Percentiles rank a stretch among this genome's conserved stretches.
phyloP scores from a whole-genome alignment of 495 filamentous ascomycete genomes.

The Rhizodiscina lignyota region DNA sequence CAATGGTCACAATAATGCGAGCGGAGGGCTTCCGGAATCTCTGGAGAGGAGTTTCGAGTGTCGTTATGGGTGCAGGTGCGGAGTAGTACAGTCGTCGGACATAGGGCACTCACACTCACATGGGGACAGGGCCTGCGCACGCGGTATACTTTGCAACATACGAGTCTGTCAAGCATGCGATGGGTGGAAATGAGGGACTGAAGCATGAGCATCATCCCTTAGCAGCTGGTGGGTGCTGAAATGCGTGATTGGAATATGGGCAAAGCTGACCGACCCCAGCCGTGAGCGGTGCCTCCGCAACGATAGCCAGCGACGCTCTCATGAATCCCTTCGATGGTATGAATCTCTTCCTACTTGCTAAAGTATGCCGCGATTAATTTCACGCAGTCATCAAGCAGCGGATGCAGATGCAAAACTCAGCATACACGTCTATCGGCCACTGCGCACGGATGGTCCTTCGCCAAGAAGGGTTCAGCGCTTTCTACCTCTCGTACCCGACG shows the following conservation, averaged over 20 bases:
- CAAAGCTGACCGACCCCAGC: slow-evolving; percentile 33
- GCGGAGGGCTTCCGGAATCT: slow-evolving; percentile 79
- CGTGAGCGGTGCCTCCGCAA: slow-evolving; percentile 80
- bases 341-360: slow-evolving; percentile 6
- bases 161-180: slow-evolving; percentile 86
- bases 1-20: slow-evolving; percentile 75
- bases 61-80: slow-evolving; percentile 86
- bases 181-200: slow-evolving; percentile 77
- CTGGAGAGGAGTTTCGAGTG: slow-evolving; percentile 94
- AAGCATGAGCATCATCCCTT: slow-evolving; percentile 87
- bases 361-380: slow-evolving; percentile 1
- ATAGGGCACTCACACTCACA: slow-evolving; percentile 1
- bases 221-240: slow-evolving; percentile 71
- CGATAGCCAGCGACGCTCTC: slow-evolving; percentile 89
- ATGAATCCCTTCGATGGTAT: slow-evolving; percentile 99
- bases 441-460: slow-evolving; percentile 77
- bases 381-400: slow-evolving; percentile 87
- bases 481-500: slow-evolving; percentile 97
- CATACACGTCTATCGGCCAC: slow-evolving; percentile 65
- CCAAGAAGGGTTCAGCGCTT: slow-evolving; percentile 75
- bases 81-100: slow-evolving; percentile 4
- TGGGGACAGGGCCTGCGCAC: slow-evolving; percentile 69
- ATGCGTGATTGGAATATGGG: slow-evolving; percentile 1
- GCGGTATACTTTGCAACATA: slow-evolving; percentile 98
- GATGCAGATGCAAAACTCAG: slow-evolving; percentile 96